Base-by-base conservation (phyloP, 1,284 basidiomycete genomes). In the Boletus calvinii region DNA sequence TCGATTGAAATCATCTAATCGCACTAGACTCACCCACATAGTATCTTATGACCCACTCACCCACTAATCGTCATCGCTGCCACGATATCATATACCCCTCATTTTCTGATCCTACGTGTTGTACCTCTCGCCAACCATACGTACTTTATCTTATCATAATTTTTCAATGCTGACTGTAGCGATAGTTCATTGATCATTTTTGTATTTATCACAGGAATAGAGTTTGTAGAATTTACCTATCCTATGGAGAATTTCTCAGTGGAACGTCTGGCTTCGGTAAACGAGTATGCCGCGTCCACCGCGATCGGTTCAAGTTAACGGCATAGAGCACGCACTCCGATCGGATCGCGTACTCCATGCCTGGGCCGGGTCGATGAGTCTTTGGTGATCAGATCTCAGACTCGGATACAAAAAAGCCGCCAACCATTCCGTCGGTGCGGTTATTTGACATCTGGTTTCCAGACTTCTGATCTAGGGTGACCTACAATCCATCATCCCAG, bases 81-180 rank as follows among this genome's bases (percentile, higher is more conserved):
- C 35, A 41, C n/a, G 18, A 20, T 20, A 44, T 35, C 34, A 20
- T 45, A 47, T 48, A 48, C 42, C 32, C 7, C 13, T 38, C n/a
- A n/a, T 42, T 30, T 46, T 46, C n/a, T 34, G n/a, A 38, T 49
- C 29, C 17, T 36, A 13, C 12, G 3, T 6, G 2, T 30, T 17
- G 22, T 40, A 29, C 17, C 29, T 22, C 30, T 22, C 5, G 12
- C 38, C 10, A 7, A 37, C 11, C 18, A 48, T 32, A 48, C 42
- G 18, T 40, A 51, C 20, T 17, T 37, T 43, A 43, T 50, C 38
- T 37, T 24, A 40, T 35, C 15, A 30, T 35, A 18, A 35, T 30
- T 42, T 48, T 30, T 15, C 9, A n/a, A 11, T 11, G 4, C 32
- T 41, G 32, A 61, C n/a, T 66, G 64, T 68, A 68, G 54, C 59